Conservation (phyloP, 2,329 filamentous ascomycete genomes). For the Chrysosporium keratinophilum region DNA sequence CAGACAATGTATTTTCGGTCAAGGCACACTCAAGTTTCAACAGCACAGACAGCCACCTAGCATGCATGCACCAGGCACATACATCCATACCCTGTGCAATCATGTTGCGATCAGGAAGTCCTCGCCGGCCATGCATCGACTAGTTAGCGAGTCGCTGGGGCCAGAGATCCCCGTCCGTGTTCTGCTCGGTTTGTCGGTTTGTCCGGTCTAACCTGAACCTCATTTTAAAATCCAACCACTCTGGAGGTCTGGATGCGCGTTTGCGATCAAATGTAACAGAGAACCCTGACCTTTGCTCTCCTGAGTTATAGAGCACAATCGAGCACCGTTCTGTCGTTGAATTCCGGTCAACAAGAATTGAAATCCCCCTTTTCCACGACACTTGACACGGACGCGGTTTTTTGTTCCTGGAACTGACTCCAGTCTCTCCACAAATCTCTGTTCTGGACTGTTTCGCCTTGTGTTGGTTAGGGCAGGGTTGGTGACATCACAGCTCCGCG, state of each 20-base stretch:
- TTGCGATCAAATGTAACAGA: background rate
- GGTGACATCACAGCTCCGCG: background rate
- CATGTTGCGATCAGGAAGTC: background rate
- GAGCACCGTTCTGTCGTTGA: background rate
- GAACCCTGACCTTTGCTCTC: background rate
- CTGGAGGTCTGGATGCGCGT: background rate
- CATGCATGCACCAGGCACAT: background rate
- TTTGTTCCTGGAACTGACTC: background rate
- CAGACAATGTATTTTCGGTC: too few species aligned
- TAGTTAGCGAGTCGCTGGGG: background rate
- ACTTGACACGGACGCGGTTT: background rate
- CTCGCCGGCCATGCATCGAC: background rate
- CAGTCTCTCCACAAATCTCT: background rate
- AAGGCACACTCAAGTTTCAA: too few species aligned
- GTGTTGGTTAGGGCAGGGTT: background rate
- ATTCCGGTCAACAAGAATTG: background rate
- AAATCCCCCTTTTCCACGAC: background rate
- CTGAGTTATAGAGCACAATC: background rate
- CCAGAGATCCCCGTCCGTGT: background rate
- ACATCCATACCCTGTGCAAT: background rate
- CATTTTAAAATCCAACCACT: conserved; percentile 11
- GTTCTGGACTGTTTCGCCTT: background rate
- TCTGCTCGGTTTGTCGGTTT: background rate
- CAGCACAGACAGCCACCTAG: too few species aligned
- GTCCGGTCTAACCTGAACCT: background rate